Percentiles rank a stretch among this genome's conserved stretches.
Evolutionary conservation across 352 stramenopile genomes (phyloP).

Genomic region (Globisporangium spiculum): DNA sequence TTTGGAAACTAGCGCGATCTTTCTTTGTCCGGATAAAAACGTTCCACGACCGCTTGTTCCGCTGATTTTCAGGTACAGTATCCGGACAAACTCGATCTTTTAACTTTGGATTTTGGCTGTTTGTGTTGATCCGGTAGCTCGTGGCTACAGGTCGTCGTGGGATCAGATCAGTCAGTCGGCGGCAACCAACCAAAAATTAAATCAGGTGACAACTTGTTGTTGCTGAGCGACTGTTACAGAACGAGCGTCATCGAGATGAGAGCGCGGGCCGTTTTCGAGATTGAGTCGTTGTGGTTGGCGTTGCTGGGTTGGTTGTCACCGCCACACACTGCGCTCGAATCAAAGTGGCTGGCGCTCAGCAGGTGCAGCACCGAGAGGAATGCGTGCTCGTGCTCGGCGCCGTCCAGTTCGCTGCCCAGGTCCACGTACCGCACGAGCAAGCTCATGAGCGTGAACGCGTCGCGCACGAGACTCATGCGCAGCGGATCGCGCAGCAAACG

Average conservation of each 20-base stretch:
- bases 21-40: conserved; percentile 2
- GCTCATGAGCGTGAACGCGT: conserved; percentile 56
- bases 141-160: neutral
- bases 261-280: conserved; percentile 45
- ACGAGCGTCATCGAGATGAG: conserved; percentile 27
- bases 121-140: too few species aligned
- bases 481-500: conserved; percentile 26
- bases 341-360: conserved; percentile 34
- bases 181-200: neutral
- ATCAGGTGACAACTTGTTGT: neutral
- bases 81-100: neutral
- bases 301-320: neutral
- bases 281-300: conserved; percentile 34
- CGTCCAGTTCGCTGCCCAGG: conserved; percentile 45
- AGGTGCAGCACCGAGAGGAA: conserved; percentile 59
- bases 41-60: conserved; percentile 1
- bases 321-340: neutral
- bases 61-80: neutral
- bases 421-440: conserved; percentile 72
- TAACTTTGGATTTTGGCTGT: too few species aligned
- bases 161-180: neutral
- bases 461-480: conserved; percentile 40
- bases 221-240: neutral
- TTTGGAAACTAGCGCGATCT: neutral
- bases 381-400: conserved; percentile 46